phyloP scores from a whole-genome alignment of 1,139 yeast species.

The Kodamaea ohmeri region DNA sequence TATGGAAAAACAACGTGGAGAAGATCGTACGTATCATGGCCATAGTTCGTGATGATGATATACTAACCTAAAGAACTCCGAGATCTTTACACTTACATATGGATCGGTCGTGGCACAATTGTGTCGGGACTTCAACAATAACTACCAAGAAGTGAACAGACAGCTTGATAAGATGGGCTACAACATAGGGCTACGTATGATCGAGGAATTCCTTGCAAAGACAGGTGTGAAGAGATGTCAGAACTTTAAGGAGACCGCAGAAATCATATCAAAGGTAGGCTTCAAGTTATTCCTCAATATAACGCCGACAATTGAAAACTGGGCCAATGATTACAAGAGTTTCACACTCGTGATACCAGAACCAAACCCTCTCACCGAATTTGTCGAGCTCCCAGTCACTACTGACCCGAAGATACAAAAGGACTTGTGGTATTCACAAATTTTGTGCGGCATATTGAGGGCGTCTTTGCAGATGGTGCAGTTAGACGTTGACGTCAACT shows the following conservation, averaged over 20 bases:
- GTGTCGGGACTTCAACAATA: conserved; percentile 76
- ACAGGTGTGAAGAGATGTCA: conserved; percentile 82
- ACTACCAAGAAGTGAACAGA: conserved; percentile 74
- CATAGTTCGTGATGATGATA: background rate
- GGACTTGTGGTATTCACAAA: conserved; percentile 89
- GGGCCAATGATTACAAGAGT: conserved; percentile 73
- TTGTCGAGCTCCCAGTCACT: conserved; percentile 81
- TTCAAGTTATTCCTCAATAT: conserved; percentile 86
- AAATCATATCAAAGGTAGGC: conserved; percentile 79
- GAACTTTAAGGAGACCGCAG: conserved; percentile 82
- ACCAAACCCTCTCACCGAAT: conserved; percentile 83
- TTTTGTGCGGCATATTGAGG: conserved; percentile 82
- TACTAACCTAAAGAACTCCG: conserved; percentile 60
- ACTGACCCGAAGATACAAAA: conserved; percentile 61
- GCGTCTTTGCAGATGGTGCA: conserved; percentile 98
- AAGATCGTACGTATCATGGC: conserved; percentile 58
- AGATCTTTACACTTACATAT: conserved; percentile 85
- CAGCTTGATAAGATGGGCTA: conserved; percentile 94
- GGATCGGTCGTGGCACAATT: conserved; percentile 95
- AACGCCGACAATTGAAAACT: conserved; percentile 70
- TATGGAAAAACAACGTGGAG: conserved; percentile 87
- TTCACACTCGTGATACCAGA: conserved; percentile 75
- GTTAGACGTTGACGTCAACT: conserved; percentile 79
- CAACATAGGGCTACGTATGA: conserved; percentile 85
- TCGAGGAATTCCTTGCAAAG: conserved; percentile 90